A percentile compares a stretch with the other conserved stretches of the same genome.
Evolutionary conservation across 495 filamentous ascomycete genomes (phyloP).

Genomic region (Penicillium flavigenum): DNA sequence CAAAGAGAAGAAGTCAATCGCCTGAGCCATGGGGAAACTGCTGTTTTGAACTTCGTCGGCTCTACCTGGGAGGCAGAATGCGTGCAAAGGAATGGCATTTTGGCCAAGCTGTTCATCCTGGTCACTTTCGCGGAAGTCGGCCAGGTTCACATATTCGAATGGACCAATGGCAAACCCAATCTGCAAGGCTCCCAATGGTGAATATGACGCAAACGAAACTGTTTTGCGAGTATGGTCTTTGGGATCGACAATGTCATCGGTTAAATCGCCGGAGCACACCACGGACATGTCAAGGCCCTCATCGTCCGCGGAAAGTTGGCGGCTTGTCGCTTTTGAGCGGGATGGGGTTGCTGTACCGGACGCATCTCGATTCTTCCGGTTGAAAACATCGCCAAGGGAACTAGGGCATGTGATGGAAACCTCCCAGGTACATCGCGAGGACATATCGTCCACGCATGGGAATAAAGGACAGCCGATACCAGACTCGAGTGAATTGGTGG

Average conservation of each 20-base stretch:
- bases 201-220: constrained; percentile 71
- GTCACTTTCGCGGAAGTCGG: constrained; percentile 83
- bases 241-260: constrained; percentile 75
- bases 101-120: constrained; percentile 85
- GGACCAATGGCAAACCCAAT: constrained; percentile 91
- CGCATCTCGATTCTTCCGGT: constrained; percentile 35
- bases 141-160: constrained; percentile 88
- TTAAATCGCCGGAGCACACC: constrained; percentile 83
- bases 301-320: constrained; percentile 66
- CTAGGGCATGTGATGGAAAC: constrained; percentile 80
- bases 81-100: constrained; percentile 80
- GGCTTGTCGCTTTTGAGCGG: constrained; percentile 24
- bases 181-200: constrained; percentile 75
- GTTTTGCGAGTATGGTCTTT: constrained; percentile 75
- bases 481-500: constrained; percentile 71
- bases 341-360: constrained; percentile 15
- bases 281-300: constrained; percentile 83
- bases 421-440: constrained; percentile 80
- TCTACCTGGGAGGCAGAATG: constrained; percentile 84
- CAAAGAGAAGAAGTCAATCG: constrained; percentile 82
- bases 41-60: constrained; percentile 78
- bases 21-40: constrained; percentile 71
- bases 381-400: constrained; percentile 81
- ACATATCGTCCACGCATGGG: constrained; percentile 83
- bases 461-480: constrained; percentile 85